phyloP scores from a whole-genome alignment of 1,284 basidiomycete genomes.

The Sanguinoderma infundibulare region DNA sequence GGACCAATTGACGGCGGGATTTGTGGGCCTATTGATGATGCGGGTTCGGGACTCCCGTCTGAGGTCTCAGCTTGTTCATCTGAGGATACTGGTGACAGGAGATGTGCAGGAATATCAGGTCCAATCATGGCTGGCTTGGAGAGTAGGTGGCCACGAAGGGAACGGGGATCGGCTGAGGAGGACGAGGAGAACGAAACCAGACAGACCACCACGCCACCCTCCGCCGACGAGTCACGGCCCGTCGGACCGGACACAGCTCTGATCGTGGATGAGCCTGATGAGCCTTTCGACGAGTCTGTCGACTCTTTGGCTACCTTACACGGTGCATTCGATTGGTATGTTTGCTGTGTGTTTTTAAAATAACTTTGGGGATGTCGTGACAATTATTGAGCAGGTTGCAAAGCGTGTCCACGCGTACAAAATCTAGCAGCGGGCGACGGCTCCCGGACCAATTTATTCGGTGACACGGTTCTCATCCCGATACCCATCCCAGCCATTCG shows the following conservation, averaged over 20 bases:
- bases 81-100: conserved; percentile 26
- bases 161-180: too few species aligned
- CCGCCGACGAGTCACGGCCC: too few species aligned
- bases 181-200: too few species aligned
- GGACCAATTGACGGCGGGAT: conserved; percentile 26
- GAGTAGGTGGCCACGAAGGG: too few species aligned
- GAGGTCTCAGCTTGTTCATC: conserved; percentile 6
- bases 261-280: too few species aligned
- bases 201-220: too few species aligned
- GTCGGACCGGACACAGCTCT: too few species aligned
- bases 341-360: too few species aligned
- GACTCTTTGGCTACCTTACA: too few species aligned
- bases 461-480: background rate
- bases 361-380: too few species aligned
- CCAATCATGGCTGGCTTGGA: conserved; percentile 56
- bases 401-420: background rate
- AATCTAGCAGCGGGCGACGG: background rate
- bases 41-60: conserved; percentile 17
- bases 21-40: conserved; percentile 22
- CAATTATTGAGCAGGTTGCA: background rate
- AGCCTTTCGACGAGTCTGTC: too few species aligned
- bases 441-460: conserved; percentile 25
- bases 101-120: conserved; percentile 52
- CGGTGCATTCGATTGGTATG: too few species aligned
- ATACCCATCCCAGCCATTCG: background rate